phyloP scores from a whole-genome alignment of 2,329 filamentous ascomycete genomes.

The Epichloe sibirici region DNA sequence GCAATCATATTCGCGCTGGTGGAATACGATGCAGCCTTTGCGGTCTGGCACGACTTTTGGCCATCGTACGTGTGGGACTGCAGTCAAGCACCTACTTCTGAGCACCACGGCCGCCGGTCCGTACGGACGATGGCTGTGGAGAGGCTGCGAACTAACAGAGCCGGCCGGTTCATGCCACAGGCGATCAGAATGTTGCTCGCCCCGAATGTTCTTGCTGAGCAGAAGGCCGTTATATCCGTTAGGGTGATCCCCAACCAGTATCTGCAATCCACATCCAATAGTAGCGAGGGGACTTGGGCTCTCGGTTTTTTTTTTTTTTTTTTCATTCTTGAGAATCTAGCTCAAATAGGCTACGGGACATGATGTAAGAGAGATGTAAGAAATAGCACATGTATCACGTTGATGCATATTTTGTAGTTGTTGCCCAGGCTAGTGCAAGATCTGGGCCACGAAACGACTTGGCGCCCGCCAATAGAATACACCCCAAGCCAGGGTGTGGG shows the following conservation, averaged over 20 bases:
- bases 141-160: constrained; percentile 5
- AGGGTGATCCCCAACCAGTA: neutral
- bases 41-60: constrained; percentile 13
- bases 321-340: no score
- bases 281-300: no score
- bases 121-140: neutral
- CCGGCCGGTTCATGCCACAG: constrained; percentile 2
- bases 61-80: constrained; percentile 5
- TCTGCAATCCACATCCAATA: neutral
- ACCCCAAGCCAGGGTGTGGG: no score
- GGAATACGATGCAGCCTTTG: constrained; percentile 15
- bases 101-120: neutral
- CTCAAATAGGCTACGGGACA: no score
- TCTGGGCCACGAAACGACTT: no score
- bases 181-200: neutral
- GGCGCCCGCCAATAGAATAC: no score
- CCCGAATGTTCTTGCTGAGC: neutral
- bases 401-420: no score
- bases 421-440: no score
- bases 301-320: no score
- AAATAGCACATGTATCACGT: no score
- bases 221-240: neutral
- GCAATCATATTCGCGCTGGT: constrained; percentile 10
- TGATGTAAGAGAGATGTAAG: no score
- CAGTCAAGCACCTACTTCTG: constrained; percentile 1